Percentiles rank a stretch among this genome's conserved stretches.
phyloP scores from a whole-genome alignment of 331 rosid genomes.

The Prunus yedoensis region DNA sequence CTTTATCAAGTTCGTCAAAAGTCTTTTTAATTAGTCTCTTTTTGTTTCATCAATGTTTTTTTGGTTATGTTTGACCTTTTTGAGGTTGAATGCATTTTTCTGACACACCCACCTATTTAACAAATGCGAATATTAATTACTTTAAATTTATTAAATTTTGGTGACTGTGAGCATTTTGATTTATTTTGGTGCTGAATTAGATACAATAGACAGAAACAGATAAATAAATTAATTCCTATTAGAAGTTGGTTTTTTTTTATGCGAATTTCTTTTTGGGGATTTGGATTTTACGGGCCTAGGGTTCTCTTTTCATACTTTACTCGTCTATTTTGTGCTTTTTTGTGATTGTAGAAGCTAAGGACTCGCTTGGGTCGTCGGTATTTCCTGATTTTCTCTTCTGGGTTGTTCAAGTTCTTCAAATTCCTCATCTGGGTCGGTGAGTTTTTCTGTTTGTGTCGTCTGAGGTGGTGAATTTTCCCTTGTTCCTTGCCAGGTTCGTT shows the following conservation, averaged over 20 bases:
- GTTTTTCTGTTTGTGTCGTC: constrained; percentile 22
- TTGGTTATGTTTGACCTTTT: constrained; percentile 33
- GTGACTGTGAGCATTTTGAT: constrained; percentile 48
- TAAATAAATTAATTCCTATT: constrained; percentile 36
- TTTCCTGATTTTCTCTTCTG: constrained; percentile 35
- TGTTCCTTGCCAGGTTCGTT: constrained; percentile 19
- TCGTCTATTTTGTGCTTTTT: constrained; percentile 28
- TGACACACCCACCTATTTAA: constrained; percentile 47
- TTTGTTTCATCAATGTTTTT: constrained; percentile 22
- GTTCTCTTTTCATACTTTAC: constrained; percentile 44
- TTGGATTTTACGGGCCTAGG: constrained; percentile 50
- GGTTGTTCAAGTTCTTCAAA: constrained; percentile 32
- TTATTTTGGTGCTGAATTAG: constrained; percentile 33
- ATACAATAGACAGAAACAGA: constrained; percentile 27
- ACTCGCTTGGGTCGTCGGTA: constrained; percentile 40
- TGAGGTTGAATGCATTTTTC: constrained; percentile 32
- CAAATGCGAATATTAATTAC: constrained; percentile 32
- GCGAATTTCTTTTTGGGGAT: constrained; percentile 33
- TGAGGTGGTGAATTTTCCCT: constrained; percentile 15
- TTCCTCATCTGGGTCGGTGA: constrained; percentile 31
- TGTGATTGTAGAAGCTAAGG: constrained; percentile 38
- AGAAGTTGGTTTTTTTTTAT: constrained; percentile 30
- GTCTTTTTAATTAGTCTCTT: background rate
- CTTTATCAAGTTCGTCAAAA: constrained; percentile 35
- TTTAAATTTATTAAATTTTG: constrained; percentile 25